phyloP scores from a whole-genome alignment of 2,329 filamentous ascomycete genomes.

The Tolypocladium endophyticum region DNA sequence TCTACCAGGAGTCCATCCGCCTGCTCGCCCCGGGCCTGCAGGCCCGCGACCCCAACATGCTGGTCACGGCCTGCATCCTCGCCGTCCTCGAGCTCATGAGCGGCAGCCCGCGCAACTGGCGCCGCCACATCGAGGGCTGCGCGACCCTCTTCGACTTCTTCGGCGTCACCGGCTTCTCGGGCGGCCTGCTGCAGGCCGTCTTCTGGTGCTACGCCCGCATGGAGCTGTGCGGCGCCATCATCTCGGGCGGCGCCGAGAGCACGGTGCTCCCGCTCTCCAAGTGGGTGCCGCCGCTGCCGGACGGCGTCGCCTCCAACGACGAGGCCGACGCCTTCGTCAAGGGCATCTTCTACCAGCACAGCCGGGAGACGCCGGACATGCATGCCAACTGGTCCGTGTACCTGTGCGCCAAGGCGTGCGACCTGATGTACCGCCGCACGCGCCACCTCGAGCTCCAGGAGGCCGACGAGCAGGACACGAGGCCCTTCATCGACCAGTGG shows the following conservation, averaged over 20 bases:
- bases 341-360: neutral
- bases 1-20: neutral
- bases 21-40: neutral
- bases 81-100: neutral
- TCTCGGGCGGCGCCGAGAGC: neutral
- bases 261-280: neutral
- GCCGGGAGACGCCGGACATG: neutral
- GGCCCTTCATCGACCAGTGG: neutral
- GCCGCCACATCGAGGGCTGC: neutral
- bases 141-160: neutral
- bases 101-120: neutral
- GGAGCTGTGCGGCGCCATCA: neutral
- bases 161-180: neutral
- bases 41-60: neutral
- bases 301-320: neutral
- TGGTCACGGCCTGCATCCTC: neutral
- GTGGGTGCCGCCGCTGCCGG: neutral
- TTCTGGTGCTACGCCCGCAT: neutral
- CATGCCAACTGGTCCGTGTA: neutral
- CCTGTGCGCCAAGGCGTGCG: neutral
- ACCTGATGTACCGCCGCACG: neutral
- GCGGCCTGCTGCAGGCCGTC: neutral
- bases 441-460: neutral
- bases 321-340: neutral
- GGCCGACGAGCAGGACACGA: neutral